Percentiles rank a stretch among this genome's conserved stretches.
phyloP scores from a whole-genome alignment of 2,329 filamentous ascomycete species.

The Beauveria varroae region DNA sequence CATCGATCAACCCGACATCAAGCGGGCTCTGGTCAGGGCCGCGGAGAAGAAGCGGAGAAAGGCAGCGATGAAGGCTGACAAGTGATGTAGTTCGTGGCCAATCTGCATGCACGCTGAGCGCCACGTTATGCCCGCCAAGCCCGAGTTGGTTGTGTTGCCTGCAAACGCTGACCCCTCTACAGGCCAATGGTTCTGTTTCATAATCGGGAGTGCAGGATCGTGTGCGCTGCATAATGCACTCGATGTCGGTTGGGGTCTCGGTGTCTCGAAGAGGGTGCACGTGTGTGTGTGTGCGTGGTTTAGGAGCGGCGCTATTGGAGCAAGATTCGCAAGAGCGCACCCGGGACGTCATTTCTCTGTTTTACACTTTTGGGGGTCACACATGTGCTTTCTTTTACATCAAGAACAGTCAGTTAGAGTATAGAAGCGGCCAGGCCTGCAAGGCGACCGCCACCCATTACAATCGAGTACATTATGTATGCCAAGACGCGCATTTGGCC shows the following conservation, averaged over 20 bases:
- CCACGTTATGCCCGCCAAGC: not conserved
- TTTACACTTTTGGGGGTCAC: not conserved
- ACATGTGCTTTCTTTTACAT: not conserved
- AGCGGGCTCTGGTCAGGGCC: slow-evolving; percentile 53
- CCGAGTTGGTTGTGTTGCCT: no score
- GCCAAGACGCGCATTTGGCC: not conserved
- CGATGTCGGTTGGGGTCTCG: not conserved
- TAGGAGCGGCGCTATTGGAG: not conserved
- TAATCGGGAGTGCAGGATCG: not conserved
- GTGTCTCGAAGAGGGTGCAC: not conserved
- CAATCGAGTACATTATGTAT: not conserved
- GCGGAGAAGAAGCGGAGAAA: slow-evolving; percentile 54
- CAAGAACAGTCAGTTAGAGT: not conserved
- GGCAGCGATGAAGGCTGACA: slow-evolving; percentile 46
- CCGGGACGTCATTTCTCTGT: not conserved
- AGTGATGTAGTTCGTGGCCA: slow-evolving; percentile 20
- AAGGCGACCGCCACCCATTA: not conserved
- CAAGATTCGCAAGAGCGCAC: not conserved
- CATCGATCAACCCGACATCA: slow-evolving; percentile 83
- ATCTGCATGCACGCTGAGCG: not conserved
- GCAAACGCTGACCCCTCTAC: not conserved
- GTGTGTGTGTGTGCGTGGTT: not conserved
- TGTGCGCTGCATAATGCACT: not conserved
- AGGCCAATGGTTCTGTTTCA: not conserved
- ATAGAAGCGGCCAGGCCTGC: not conserved